Base-by-base conservation (phyloP, 306 rosid species). In the Alnus glutinosa region DNA sequence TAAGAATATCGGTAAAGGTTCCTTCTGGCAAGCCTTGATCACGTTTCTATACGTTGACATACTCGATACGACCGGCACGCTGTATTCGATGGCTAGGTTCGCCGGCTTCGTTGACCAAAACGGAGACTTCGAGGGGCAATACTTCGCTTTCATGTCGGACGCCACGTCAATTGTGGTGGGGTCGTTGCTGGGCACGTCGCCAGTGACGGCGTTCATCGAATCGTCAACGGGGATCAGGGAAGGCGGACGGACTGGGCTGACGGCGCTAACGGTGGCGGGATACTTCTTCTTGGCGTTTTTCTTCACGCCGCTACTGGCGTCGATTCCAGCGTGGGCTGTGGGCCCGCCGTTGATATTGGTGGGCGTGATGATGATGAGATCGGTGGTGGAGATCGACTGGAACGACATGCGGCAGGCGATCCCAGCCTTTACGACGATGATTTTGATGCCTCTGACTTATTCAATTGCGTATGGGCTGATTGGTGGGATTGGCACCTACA, bases 311-410 rank as follows among this genome's bases (percentile, higher is more conserved):
- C 57, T 96, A 75, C 32, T 96, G 87, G 99, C 99, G 30, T 93
- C 99, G 19, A 96, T 96, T 48, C 99, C 99, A 36, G 91, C 97
- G 4, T 96, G 99, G 99, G 99, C 99, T 75, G 99, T 96, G 77
- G 99, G 99, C 4, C 98, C 99, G 37, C 99, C 99, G 81, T 55
- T 96, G 91, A 93, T 96, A 28, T 47, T 96, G 73, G 99, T 96
- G 19, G 99, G 99, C 1, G 99, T 96, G 39, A 28, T 96, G 86
- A 96, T 96, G 99, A 96, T 96, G 98, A 91, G 83, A 42, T 88
- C 99, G 1, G 97, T 96, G 76, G 96, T 91, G 75, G 98, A 96
- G 82, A 86, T 96, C 16, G 80, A 96, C 10, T 96, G 99, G 99
- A 85, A 93, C 6, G 98, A 96, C 58, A 96, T 96, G 99, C 77